These are phyloP conservation scores for Strombidium stylifer DNA, from an alignment of 73 alveolate species.

Conservation along the genomic window DNA sequence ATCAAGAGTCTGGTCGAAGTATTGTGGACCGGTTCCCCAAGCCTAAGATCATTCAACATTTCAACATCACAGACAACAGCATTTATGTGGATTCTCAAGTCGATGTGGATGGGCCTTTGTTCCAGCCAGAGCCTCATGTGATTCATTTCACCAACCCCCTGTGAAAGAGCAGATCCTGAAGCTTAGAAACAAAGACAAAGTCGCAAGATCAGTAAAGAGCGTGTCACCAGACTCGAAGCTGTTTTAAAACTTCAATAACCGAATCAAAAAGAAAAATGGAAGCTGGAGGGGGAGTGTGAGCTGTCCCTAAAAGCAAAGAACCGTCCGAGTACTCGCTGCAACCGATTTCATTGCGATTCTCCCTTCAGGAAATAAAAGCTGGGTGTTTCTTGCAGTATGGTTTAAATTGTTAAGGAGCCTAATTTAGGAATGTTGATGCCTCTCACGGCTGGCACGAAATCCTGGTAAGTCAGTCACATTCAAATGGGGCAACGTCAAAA, in stretches of 20 bases:
- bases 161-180: constrained; percentile 73
- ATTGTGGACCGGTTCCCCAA: constrained; percentile 80
- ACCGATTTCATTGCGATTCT: too few species aligned
- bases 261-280: too few species aligned
- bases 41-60: constrained; percentile 93
- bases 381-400: too few species aligned
- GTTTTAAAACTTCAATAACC: constrained; percentile 94
- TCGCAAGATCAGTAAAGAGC: constrained; percentile 96
- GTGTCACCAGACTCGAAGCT: constrained; percentile 98
- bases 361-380: too few species aligned
- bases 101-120: constrained; percentile 98
- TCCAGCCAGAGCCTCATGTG: constrained; percentile 97
- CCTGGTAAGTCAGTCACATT: constrained; percentile 20
- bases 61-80: constrained; percentile 95
- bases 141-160: constrained; percentile 95
- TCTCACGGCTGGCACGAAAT: constrained; percentile 36
- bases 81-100: constrained; percentile 96
- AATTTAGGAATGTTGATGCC: constrained; percentile 56
- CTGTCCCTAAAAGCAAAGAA: too few species aligned
- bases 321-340: too few species aligned
- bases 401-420: too few species aligned
- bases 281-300: too few species aligned
- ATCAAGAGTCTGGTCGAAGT: constrained; percentile 83
- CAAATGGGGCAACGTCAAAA: constrained; percentile 21
- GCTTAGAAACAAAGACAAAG: constrained; percentile 94